These are phyloP conservation scores for Sugiyamaella chiloensis DNA, from an alignment of 805 yeast species.

Conservation along the genomic window DNA sequence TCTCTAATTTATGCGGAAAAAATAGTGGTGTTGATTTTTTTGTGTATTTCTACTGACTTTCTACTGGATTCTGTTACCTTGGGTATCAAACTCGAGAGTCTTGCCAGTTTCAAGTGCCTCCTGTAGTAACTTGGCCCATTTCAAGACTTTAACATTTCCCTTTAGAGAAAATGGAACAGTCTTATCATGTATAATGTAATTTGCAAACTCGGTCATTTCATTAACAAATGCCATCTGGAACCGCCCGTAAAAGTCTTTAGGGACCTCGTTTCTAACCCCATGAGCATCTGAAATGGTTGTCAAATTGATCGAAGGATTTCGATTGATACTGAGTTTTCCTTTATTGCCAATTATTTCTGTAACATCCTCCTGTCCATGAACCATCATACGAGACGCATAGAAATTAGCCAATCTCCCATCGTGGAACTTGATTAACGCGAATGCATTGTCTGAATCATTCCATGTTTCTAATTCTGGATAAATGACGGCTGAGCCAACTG, in stretches of 20 bases:
- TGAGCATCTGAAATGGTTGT: conserved; percentile 19
- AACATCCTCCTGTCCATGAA: conserved; percentile 25
- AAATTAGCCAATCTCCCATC: conserved; percentile 19
- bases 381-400: conserved; percentile 24
- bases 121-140: conserved; percentile 14
- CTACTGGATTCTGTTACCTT: conserved; percentile 10
- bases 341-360: conserved; percentile 15
- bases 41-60: too few species aligned
- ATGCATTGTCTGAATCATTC: conserved; percentile 26
- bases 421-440: conserved; percentile 22
- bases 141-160: conserved; percentile 13
- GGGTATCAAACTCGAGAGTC: conserved; percentile 9
- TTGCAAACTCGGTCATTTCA: conserved; percentile 20
- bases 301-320: conserved; percentile 14
- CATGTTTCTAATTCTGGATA: conserved; percentile 22
- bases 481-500: conserved; percentile 22
- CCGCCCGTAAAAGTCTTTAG: conserved; percentile 23
- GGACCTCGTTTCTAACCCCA: conserved; percentile 22
- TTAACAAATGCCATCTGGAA: conserved; percentile 20
- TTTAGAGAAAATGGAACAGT: conserved; percentile 20
- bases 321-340: background rate
- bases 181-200: conserved; percentile 16
- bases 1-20: too few species aligned
- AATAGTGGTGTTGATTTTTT: too few species aligned
- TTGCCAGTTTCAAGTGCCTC: conserved; percentile 14